Evolutionary conservation across 768 basidiomycete genomes (phyloP), one percentile per base, ranked within the genome.

Genomic region (Tricholoma furcatifolium): DNA sequence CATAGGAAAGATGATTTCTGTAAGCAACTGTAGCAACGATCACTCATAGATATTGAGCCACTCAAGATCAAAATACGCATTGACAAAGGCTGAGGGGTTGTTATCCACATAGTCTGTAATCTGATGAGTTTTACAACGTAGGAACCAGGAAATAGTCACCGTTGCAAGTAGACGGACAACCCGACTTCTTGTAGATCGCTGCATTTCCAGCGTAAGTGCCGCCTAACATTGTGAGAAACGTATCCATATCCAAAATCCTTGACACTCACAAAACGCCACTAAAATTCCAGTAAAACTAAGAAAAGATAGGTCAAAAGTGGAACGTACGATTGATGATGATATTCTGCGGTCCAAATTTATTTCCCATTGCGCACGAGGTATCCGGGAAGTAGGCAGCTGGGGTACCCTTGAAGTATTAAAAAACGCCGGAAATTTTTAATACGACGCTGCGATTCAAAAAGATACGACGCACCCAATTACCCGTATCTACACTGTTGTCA

Each of bases 1-100:
- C n/a, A n/a, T n/a, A n/a, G n/a, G n/a, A n/a, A n/a, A n/a, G n/a
- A n/a, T n/a, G n/a, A n/a, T n/a, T n/a, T n/a, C n/a, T n/a, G n/a
- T n/a, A n/a, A n/a, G n/a, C n/a, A n/a, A n/a, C n/a, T n/a, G n/a
- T n/a, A n/a, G n/a, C n/a, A n/a, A n/a, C 39, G 11, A 35, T 45
- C 53, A 62, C 30, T 46, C 53, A 55, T 74, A 76, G n/a, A 75
- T 66, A 52, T 76, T 79, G 48, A 90, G 66, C 44, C 78, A 80
- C 42, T 77, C 74, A 64, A 92, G 78, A 40, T 88, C 81, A 70
- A 88, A 91, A 72, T 83, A 90, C 0, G 89, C 87, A n/a, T n/a
- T n/a, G n/a, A n/a, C n/a, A n/a, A n/a, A n/a, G n/a, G n/a, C n/a
- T n/a, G n/a, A n/a, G n/a, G 89, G 89, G 60, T 88, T 84, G 54